Evolutionary conservation across 805 yeast genomes (phyloP), one percentile per base, ranked within the genome.

Genomic region (Ogataea parapolymorpha): DNA sequence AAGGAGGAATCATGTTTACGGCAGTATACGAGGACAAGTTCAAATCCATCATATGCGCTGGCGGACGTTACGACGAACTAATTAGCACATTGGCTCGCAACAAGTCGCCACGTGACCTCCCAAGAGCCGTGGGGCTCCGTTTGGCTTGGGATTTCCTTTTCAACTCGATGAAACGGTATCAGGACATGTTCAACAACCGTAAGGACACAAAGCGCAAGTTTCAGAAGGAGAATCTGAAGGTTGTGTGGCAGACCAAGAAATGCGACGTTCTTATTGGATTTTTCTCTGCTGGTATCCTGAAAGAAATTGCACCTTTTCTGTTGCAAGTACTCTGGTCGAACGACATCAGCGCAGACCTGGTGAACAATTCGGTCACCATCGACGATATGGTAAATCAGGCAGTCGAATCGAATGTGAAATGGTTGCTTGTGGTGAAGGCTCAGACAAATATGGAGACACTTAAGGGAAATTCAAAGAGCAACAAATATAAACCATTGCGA

Each of bases 41-140:
- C 59, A 68, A 55, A 42, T 50, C 67, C 5, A 70, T 82, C 24
- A 67, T 93, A 29, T 93, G 93, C 12, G 91, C 93, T 0, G 99
- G 99, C 32, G 99, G 99, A 2, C 70, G 99, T 41, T 93, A 89
- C 57, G 98, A 91, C 54, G 68, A 71, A 15, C 69, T 93, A 49
- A 76, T 89, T 11, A 68, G 77, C 3, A 71, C 80, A 13, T 72
- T 88, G 45, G 76, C 91, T 0, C 79, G 85, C 49, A 59, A 63
- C 32, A 64, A 61, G 36, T 46, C 59, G 9, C 48, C 59, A 1
- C 42, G 48, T 5, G 44, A 55, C 4, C 51, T 74, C 36, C 70
- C 75, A 15, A 71, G 72, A 39, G 95, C 89, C 1, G 97, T 90
- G 31, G 98, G 99, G 0, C 83, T 93, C 56, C 82, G 87, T 46